A percentile compares a stretch with the other conserved stretches of the same genome.
phyloP scores from a whole-genome alignment of 164 flowering plant genomes.

The Hamamelis virginiana region DNA sequence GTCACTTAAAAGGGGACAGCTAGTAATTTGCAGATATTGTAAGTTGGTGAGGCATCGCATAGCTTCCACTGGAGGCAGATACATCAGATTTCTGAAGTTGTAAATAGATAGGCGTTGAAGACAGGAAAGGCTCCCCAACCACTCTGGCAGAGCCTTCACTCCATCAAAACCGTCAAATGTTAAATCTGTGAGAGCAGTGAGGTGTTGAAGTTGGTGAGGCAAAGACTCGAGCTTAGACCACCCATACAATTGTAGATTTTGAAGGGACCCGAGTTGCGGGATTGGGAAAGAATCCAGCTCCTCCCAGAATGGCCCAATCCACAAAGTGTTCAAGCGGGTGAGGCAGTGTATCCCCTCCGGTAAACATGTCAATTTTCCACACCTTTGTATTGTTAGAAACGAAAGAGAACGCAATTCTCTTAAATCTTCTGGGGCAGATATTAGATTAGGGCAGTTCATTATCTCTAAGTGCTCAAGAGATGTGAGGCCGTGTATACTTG shows the following conservation, averaged over 20 bases:
- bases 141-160: conserved; percentile 5
- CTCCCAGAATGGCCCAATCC: neutral
- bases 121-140: neutral
- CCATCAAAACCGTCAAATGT: neutral
- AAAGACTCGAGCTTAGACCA: conserved; percentile 11
- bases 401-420: neutral
- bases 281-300: neutral
- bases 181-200: neutral
- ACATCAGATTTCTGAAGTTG: neutral
- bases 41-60: conserved; percentile 5
- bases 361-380: neutral
- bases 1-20: neutral
- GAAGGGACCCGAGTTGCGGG: neutral
- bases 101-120: neutral
- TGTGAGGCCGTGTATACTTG: neutral
- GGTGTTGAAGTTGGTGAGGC: conserved; percentile 9
- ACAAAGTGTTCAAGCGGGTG: neutral
- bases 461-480: neutral
- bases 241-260: neutral
- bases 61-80: conserved; percentile 7
- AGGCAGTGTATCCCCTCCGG: no score
- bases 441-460: neutral
- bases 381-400: neutral
- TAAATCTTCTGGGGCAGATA: neutral
- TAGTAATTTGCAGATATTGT: neutral